phyloP scores from a whole-genome alignment of 2,329 filamentous ascomycete genomes.

The Ceratocystis ficicola region DNA sequence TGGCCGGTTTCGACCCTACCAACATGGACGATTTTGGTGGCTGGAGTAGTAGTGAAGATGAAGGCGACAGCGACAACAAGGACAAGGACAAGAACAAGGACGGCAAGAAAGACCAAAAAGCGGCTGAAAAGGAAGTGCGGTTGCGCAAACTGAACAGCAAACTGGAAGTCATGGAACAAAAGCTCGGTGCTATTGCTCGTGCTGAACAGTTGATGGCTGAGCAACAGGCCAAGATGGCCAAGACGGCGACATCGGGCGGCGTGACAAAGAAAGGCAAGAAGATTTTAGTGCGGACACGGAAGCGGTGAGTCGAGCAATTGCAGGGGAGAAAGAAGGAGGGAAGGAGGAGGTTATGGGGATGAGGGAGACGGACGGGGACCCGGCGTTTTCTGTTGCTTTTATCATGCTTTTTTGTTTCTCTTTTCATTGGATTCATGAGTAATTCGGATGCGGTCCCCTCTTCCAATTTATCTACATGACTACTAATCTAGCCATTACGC shows the following conservation, averaged over 20 bases:
- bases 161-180: slow-evolving; percentile 40
- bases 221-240: slow-evolving; percentile 52
- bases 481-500: too few species aligned
- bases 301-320: slow-evolving; percentile 35
- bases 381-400: slow-evolving; percentile 20
- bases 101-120: slow-evolving; percentile 25
- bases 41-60: slow-evolving; percentile 28
- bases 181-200: slow-evolving; percentile 42
- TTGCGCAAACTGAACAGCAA: slow-evolving; percentile 38
- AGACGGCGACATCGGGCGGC: slow-evolving; percentile 49
- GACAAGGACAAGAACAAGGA: slow-evolving; percentile 30
- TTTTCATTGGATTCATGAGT: slow-evolving; percentile 1
- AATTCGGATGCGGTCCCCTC: background rate
- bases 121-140: slow-evolving; percentile 25
- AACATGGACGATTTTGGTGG: slow-evolving; percentile 19
- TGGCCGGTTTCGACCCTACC: slow-evolving; percentile 24
- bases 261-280: slow-evolving; percentile 49
- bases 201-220: slow-evolving; percentile 47
- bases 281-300: slow-evolving; percentile 50
- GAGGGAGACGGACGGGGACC: background rate
- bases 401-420: slow-evolving; percentile 4
- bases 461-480: too few species aligned
- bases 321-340: slow-evolving; percentile 16
- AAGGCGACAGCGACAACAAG: slow-evolving; percentile 35
- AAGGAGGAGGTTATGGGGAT: background rate